Evolutionary conservation across 73 alveolate genomes (phyloP), one percentile per base, ranked within the genome.

Genomic region (Breviolum minutum): DNA sequence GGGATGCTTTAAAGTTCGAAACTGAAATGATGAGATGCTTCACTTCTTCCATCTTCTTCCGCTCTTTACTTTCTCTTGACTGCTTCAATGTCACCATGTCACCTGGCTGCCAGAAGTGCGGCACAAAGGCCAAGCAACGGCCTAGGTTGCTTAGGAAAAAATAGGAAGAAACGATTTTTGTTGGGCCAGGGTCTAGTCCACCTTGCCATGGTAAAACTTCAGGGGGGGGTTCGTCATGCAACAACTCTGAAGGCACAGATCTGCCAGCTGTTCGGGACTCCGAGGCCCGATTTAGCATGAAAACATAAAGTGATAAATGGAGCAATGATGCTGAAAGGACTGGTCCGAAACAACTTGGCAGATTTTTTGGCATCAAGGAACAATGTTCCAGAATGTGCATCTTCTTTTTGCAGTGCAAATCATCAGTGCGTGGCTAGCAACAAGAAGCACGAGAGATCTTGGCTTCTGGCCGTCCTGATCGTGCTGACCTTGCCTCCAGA

Each of bases 101-200:
- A 17, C 74, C 92, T 83, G 92, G 92, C 92, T 61, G 92, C 92
- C 26, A 83, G 73, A 24, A 83, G 62, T 54, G 92, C 92, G 61
- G 66, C 92, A 22, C 76, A 54, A 54, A 83, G 92, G 76, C 92
- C 92, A 83, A 83, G 71, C 92, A 83, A 83, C 26, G 92, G 92
- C 92, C 92, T 83, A 40, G 54, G 54, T 6, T 40, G 68, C 88
- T 29, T 29, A 29, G 22, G 24, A 12, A 77, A 11, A 61, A 73
- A 20, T 24, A 5, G 80, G 40, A 70, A 6, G 80, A 26, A 17
- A 12, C 17, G 10, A 1, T 8, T 17, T 13, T 30, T 17, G 40
- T 20, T 30, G 26, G 32, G 26, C 5, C 26, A 0, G 30, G 22
- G 13, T 8, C 1, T 17, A 8, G n/a, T n/a, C 13, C n/a, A 71